Conservation (phyloP, 345 rosid species). For the Murraya koenigii region DNA sequence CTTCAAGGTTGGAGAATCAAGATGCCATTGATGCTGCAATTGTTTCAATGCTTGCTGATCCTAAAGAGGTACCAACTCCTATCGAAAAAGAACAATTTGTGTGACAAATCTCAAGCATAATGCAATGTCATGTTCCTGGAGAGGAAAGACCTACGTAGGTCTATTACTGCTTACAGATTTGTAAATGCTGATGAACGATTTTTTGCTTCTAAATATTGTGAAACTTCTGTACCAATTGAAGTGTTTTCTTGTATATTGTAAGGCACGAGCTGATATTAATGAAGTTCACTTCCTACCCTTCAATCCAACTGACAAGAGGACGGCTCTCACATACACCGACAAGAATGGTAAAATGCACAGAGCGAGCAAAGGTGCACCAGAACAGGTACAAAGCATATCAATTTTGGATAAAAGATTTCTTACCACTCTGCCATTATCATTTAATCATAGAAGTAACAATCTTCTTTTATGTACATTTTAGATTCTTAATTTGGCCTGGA, state of each 20-base stretch:
- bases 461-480: conserved; percentile 8
- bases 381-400: conserved; percentile 46
- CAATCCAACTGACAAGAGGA: conserved; percentile 93
- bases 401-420: neutral
- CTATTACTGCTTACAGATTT: neutral
- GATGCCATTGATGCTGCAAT: conserved; percentile 91
- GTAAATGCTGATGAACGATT: neutral
- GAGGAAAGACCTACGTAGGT: neutral
- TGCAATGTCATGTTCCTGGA: neutral
- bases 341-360: conserved; percentile 69
- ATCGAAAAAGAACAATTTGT: neutral
- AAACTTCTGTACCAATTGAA: neutral
- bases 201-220: neutral
- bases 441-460: neutral
- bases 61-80: conserved; percentile 62
- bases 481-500: conserved; percentile 55
- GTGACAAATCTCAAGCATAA: neutral
- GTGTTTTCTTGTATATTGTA: neutral
- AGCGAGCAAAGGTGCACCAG: conserved; percentile 98
- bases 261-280: conserved; percentile 84
- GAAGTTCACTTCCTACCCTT: conserved; percentile 97
- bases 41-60: conserved; percentile 82
- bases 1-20: conserved; percentile 90
- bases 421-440: neutral
- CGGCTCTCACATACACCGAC: conserved; percentile 78